Evolutionary conservation across 179 eudicot genomes (phyloP), one percentile per base, ranked within the genome.

Genomic region (Amaranthus tricolor): DNA sequence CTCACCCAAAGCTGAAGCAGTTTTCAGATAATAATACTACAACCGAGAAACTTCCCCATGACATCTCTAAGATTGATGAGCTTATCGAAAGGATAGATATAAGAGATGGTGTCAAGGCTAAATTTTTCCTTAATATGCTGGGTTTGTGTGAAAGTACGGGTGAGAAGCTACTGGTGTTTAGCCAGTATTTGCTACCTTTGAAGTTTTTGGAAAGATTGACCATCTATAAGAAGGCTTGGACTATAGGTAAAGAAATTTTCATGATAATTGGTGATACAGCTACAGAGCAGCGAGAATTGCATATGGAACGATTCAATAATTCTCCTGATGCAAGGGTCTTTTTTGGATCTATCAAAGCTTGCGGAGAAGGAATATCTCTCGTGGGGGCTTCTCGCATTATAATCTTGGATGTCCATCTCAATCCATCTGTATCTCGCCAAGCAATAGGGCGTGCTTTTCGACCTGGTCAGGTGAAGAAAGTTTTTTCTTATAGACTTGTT

Each of bases 301-400:
- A 89, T 8, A 89, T 94, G 98, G 98, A 93, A 9, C 74, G 44
- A 45, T 94, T 92, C 72, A 94, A 94, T 80, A 83, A 73, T 21
- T 92, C 98, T n/a, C 68, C 91, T 9, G 90, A 88, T 49, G 91
- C 98, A 19, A 72, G 80, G 62, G 91, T 94, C 11, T 89, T 94
- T 70, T 94, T 94, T 77, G 98, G 98, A 9, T 94, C 97, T 0
- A 92, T 94, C 24, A 94, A 82, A 81, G 97, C 98, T 10, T 94
- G 98, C 77, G 97, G 98, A 14, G 97, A 94, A 82, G 98, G 98
- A 47, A 94, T 94, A 21, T 94, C 98, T 61, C 84, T 94, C 16
- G 97, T 94, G 14, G 98, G 98, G 47, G 98, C 96, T 7, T 94
- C 98, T 5, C 86, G 98, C 3, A 82, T 94, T 14, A 86, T 94